Percentiles rank a stretch among this genome's conserved stretches.
Conservation (phyloP, 208 protist genomes). For the Leptomonas seymouri region DNA sequence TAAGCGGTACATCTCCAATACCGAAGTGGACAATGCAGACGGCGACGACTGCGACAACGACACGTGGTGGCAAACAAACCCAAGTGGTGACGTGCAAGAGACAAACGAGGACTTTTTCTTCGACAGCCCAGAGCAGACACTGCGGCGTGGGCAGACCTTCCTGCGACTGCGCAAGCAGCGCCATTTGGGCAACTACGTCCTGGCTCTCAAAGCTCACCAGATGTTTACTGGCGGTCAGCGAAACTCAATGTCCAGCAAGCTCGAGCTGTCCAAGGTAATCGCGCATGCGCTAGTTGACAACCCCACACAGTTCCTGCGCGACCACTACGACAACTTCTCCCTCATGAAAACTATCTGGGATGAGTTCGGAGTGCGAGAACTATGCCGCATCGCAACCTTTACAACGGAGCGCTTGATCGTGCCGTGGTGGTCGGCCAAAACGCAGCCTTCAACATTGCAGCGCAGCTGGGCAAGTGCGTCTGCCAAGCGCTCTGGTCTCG, state of each 20-base stretch:
- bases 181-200: constrained; percentile 35
- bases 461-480: constrained; percentile 15
- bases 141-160: constrained; percentile 41
- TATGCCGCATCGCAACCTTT: constrained; percentile 56
- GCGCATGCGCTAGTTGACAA: constrained; percentile 51
- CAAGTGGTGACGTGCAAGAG: constrained; percentile 37
- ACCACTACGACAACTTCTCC: constrained; percentile 45
- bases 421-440: constrained; percentile 51
- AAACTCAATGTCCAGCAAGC: constrained; percentile 35
- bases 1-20: constrained; percentile 27
- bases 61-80: constrained; percentile 25
- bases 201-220: constrained; percentile 68
- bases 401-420: constrained; percentile 52
- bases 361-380: constrained; percentile 48
- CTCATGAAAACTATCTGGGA: constrained; percentile 58
- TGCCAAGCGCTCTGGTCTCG: background rate
- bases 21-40: constrained; percentile 15
- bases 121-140: constrained; percentile 44
- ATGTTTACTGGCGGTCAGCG: constrained; percentile 47
- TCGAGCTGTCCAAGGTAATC: constrained; percentile 50
- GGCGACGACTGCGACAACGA: constrained; percentile 11
- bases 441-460: constrained; percentile 36
- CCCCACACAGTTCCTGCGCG: constrained; percentile 54
- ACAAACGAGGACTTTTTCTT: constrained; percentile 81
- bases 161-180: constrained; percentile 60